Base-by-base conservation (phyloP, 225 moss, liverwort and hornwort species). In the Sphagnum tenellum region DNA sequence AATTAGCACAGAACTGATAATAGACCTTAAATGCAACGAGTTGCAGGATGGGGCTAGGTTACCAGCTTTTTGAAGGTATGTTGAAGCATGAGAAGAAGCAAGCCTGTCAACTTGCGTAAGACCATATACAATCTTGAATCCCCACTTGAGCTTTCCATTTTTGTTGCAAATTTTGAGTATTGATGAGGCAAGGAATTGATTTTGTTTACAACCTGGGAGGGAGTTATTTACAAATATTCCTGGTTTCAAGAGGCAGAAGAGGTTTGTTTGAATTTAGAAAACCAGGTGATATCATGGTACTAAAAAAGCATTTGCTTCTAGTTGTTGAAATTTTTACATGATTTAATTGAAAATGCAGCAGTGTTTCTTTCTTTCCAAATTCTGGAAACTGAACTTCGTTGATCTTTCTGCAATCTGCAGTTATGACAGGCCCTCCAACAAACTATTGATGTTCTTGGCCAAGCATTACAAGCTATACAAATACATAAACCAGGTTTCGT, bases 381-480 rank as follows among this genome's bases (percentile, higher is more conserved):
- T 29, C 29, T 29, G 29, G 29, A 29, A 29, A 29, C 29, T 29
- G 29, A 29, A 29, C 29, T 29, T 29, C 29, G 1, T 29, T 1
- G 1, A 29, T 29, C 29, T 29, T 29, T 29, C 29, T 29, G 29
- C 29, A 46, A 62, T 84, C 77, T 89, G 82, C 88, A 96, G 96
- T 67, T 88, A 89, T 75, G 92, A 96, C 64, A 85, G 85, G 71
- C 96, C 96, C 60, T 96, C 96, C 53, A 60, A 82, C 60, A 92
- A 87, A 55, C 77, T 92, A 68, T 86, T 84, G 48, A 77, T 71
- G 14, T 96, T 92, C 68, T 64, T 96, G 73, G 64, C 72, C 61
- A 96, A 92, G 85, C 55, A 96, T 62, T 96, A 92, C 65, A 72
- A 79, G 45, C 83, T 96, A 3, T 77, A 66, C 53, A 83, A 78